Conservation (phyloP, 306 rosid species). For the Carpinus viminea region DNA sequence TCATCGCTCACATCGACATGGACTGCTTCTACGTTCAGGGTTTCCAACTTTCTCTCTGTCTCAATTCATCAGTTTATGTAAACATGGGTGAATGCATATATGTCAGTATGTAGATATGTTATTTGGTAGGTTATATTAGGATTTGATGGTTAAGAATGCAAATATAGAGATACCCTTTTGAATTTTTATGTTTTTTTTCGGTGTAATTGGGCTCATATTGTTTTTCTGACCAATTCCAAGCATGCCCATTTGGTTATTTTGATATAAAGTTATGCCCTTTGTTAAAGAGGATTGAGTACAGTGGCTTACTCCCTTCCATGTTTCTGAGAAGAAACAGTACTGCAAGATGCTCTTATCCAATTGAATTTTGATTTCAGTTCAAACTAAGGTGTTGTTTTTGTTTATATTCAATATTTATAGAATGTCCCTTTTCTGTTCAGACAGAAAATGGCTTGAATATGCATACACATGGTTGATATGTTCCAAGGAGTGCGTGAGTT, state of each 20-base stretch:
- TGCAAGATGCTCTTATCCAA: not conserved
- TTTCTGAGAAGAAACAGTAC: not conserved
- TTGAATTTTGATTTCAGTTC: slow-evolving; percentile 2
- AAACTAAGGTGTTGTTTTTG: not conserved
- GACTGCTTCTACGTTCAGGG: slow-evolving; percentile 99
- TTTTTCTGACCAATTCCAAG: not conserved
- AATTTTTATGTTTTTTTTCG: not conserved
- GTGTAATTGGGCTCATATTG: not conserved
- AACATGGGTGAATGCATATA: not conserved
- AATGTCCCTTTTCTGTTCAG: too few species aligned
- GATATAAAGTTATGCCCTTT: not conserved
- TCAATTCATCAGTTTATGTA: not conserved
- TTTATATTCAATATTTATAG: too few species aligned
- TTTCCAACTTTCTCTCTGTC: slow-evolving; percentile 19
- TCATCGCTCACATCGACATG: slow-evolving; percentile 87
- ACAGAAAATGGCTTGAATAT: not conserved
- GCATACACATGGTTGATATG: not conserved
- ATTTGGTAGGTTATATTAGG: slow-evolving; percentile 9
- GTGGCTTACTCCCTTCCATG: not conserved
- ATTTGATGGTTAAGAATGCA: not conserved
- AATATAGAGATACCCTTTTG: slow-evolving; percentile 6
- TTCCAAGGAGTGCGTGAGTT: not conserved
- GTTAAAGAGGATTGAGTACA: not conserved
- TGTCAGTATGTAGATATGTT: not conserved
- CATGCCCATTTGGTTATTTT: not conserved